These are phyloP conservation scores for Tolypocladium nubicola DNA, from an alignment of 2,329 filamentous ascomycete species.

Conservation along the genomic window DNA sequence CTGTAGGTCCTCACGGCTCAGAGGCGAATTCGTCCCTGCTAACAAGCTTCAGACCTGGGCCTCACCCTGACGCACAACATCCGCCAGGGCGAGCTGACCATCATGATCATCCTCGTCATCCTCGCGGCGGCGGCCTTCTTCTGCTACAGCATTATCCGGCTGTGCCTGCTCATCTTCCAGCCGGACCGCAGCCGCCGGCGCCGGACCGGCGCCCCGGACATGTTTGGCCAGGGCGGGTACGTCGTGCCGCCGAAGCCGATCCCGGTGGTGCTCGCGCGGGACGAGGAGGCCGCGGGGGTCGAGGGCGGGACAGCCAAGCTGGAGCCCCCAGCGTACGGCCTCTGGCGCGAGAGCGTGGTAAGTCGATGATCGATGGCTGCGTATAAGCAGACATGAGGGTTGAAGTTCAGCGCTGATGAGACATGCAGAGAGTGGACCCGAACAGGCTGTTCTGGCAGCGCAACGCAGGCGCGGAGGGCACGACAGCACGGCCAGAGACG, in stretches of 20 bases:
- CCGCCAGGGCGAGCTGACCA: constrained; percentile 60
- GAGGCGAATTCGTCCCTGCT: neutral
- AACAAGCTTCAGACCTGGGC: constrained; percentile 49
- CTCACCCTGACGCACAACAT: constrained; percentile 57
- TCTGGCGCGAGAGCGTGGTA: constrained; percentile 77
- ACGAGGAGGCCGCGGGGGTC: constrained; percentile 56
- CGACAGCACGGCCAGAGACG: constrained; percentile 12
- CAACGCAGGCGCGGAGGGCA: constrained; percentile 31
- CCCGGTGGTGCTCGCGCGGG: constrained; percentile 60
- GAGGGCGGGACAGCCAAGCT: constrained; percentile 44
- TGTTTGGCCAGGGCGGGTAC: constrained; percentile 51
- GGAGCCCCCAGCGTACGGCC: constrained; percentile 73
- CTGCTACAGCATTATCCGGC: constrained; percentile 64
- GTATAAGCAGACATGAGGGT: neutral
- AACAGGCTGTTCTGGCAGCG: constrained; percentile 74
- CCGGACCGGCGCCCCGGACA: constrained; percentile 21
- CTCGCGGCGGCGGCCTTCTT: constrained; percentile 68
- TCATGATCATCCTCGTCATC: constrained; percentile 70
- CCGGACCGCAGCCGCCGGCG: constrained; percentile 21
- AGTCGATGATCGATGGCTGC: constrained; percentile 21
- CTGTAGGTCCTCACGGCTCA: constrained; percentile 43
- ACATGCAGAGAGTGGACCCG: constrained; percentile 59
- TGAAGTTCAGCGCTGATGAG: constrained; percentile 2
- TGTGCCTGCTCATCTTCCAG: constrained; percentile 55
- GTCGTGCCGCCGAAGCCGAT: constrained; percentile 65